These are phyloP conservation scores for Litchi chinensis DNA, from an alignment of 345 rosid species.

Conservation along the genomic window DNA sequence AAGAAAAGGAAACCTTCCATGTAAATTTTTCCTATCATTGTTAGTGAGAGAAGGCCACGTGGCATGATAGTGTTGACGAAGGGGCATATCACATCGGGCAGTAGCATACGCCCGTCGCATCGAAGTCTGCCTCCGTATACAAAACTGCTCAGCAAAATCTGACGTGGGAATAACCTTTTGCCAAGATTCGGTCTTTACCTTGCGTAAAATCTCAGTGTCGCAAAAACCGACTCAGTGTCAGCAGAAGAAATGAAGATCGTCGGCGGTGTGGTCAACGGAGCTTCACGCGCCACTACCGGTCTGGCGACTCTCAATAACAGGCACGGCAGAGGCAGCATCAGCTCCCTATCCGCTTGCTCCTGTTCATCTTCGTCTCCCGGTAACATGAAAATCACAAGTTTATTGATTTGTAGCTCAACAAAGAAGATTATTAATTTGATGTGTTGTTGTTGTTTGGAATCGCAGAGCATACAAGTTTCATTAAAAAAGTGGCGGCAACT, in stretches of 20 bases:
- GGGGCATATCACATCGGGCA: too few relatives aligned
- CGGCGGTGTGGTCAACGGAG: conserved; percentile 41
- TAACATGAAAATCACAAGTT: background rate
- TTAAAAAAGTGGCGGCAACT: conserved; percentile 61
- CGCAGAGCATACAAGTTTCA: conserved; percentile 61
- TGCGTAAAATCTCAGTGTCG: background rate
- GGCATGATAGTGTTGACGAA: too few relatives aligned
- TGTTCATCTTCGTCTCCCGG: conserved; percentile 44
- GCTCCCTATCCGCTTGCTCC: conserved; percentile 39
- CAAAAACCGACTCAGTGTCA: background rate
- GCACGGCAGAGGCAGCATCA: conserved; percentile 31
- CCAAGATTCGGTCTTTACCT: background rate
- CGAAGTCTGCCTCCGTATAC: background rate
- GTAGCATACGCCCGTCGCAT: too few relatives aligned
- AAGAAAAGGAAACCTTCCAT: too few relatives aligned
- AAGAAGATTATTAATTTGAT: background rate
- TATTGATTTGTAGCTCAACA: background rate
- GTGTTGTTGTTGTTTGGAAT: background rate
- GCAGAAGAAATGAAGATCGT: conserved; percentile 29
- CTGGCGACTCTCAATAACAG: conserved; percentile 25
- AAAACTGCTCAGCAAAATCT: background rate
- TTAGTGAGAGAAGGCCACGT: too few relatives aligned
- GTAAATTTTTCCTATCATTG: too few relatives aligned
- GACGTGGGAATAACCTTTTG: background rate
- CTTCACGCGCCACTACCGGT: conserved; percentile 42